Percentiles rank a stretch among this genome's conserved stretches.
These are phyloP conservation scores for Phylloboletellus chloephorus DNA, from an alignment of 1,284 basidiomycete genomes.

Conservation along the genomic window DNA sequence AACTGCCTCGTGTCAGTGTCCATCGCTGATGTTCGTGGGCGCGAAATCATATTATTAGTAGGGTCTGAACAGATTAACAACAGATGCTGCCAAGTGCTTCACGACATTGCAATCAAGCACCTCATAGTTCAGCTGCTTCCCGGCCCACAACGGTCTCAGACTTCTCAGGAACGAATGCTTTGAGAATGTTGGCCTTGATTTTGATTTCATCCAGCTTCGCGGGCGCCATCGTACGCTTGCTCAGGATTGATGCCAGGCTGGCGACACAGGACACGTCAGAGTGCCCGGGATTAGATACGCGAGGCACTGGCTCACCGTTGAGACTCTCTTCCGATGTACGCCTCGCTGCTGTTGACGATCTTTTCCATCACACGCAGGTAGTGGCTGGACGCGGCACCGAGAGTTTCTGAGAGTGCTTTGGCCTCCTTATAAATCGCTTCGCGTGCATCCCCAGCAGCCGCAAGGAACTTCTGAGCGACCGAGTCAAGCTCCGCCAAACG, in stretches of 20 bases:
- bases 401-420: slow-evolving; percentile 38
- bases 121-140: slow-evolving; percentile 35
- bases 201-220: slow-evolving; percentile 92
- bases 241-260: slow-evolving; percentile 66
- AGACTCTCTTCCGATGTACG: slow-evolving; percentile 83
- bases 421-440: slow-evolving; percentile 64
- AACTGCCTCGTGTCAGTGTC: slow-evolving; percentile 21
- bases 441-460: slow-evolving; percentile 51
- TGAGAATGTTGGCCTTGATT: slow-evolving; percentile 84
- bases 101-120: slow-evolving; percentile 3
- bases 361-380: slow-evolving; percentile 94
- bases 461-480: slow-evolving; percentile 76
- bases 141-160: slow-evolving; percentile 33
- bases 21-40: slow-evolving; percentile 3
- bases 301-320: slow-evolving; percentile 54
- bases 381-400: slow-evolving; percentile 61
- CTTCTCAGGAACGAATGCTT: slow-evolving; percentile 58
- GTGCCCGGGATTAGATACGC: not conserved
- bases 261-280: slow-evolving; percentile 14
- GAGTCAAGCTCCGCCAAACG: slow-evolving; percentile 74
- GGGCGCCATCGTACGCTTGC: slow-evolving; percentile 68
- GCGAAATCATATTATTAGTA: slow-evolving; percentile 17
- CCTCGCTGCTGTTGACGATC: slow-evolving; percentile 64
- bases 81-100: slow-evolving; percentile 16
- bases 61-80: slow-evolving; percentile 15